Evolutionary conservation across 331 rosid genomes (phyloP).

Genomic region (Pyracantha coccinea): DNA sequence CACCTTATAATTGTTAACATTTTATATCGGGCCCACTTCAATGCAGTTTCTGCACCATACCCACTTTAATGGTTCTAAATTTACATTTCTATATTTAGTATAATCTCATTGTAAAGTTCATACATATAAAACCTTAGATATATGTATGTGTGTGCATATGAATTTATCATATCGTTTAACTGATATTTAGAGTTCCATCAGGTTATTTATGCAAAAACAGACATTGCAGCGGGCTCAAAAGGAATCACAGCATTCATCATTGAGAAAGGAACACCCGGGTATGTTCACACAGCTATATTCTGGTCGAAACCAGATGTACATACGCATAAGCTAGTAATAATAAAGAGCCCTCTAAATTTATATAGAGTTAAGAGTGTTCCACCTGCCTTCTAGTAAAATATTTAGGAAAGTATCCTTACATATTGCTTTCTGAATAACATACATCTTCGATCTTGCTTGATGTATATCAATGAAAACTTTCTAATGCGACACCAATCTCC

Average conservation of each 20-base stretch:
- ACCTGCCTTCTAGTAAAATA: no score
- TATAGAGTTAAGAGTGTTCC: no score
- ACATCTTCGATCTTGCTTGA: no score
- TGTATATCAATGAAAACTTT: no score
- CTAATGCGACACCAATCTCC: not conserved
- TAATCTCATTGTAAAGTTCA: not conserved
- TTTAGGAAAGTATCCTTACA: no score
- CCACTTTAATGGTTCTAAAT: not conserved
- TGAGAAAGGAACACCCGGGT: constrained; percentile 97
- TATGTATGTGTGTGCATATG: not conserved
- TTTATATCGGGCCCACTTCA: not conserved
- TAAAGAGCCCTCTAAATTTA: no score
- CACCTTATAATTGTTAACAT: not conserved
- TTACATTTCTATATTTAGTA: not conserved
- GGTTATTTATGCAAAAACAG: constrained; percentile 95
- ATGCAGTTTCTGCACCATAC: not conserved
- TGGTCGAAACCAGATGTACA: constrained; percentile 9
- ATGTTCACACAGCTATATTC: constrained; percentile 20
- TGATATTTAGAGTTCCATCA: constrained; percentile 29
- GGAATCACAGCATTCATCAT: constrained; percentile 95
- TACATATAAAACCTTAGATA: not conserved
- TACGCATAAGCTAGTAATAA: not conserved
- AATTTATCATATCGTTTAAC: not conserved
- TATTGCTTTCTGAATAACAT: no score
- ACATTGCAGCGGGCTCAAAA: constrained; percentile 72